phyloP scores from a whole-genome alignment of 1,284 basidiomycete species.

The Stygiomarasmius scandens region DNA sequence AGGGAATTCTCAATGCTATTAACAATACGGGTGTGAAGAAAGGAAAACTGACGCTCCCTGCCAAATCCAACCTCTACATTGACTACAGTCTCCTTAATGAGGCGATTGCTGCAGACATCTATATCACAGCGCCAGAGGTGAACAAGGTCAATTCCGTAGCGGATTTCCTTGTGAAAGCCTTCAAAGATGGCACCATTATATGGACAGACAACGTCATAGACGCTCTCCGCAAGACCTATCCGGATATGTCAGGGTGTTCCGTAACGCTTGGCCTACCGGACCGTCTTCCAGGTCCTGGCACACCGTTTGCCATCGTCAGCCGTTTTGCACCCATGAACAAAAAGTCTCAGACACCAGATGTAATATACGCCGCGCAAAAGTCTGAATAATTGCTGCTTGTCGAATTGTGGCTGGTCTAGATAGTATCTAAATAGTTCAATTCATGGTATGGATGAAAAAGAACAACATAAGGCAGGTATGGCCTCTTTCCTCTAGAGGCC shows the following conservation, averaged over 20 bases:
- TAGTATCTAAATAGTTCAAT: no score
- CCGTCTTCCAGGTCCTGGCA: not conserved
- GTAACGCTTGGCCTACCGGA: not conserved
- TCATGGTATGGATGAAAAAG: no score
- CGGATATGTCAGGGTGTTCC: not conserved
- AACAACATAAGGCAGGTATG: no score
- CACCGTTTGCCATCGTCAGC: not conserved
- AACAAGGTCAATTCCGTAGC: no score
- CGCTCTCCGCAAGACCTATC: not conserved
- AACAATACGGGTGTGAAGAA: not conserved
- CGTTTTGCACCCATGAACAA: not conserved
- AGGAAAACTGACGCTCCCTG: conserved; percentile 1
- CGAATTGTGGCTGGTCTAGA: no score
- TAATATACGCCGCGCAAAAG: no score
- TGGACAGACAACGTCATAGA: not conserved
- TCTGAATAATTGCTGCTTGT: no score
- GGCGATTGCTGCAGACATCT: conserved; percentile 6
- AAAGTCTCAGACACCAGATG: no score
- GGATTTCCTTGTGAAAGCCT: no score
- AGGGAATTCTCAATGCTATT: not conserved
- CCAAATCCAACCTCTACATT: conserved; percentile 7
- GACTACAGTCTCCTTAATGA: conserved; percentile 7
- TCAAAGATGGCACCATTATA: not conserved
- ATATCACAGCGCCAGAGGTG: no score
- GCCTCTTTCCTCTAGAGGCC: no score